Base-by-base conservation (phyloP, 2,329 filamentous ascomycete species). In the Pseudogymnoascus sp. region DNA sequence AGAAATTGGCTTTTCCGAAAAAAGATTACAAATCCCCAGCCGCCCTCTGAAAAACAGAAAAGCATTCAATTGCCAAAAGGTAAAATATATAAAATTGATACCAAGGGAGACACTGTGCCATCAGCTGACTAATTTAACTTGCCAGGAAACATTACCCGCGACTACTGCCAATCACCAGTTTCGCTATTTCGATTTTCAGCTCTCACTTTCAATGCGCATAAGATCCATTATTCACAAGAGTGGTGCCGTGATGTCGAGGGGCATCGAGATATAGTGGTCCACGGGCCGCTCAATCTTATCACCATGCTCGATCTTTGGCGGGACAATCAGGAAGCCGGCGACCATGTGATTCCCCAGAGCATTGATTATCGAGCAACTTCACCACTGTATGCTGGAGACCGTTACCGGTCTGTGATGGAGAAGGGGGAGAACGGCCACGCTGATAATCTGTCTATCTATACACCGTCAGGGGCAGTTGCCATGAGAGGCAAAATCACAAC, bases 161-260 rank as follows among this genome's bases (percentile, higher is more conserved):
- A 68, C 36, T 67, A 68, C 43, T 62, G 67, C 70, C 28, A 70
- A 68, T 1, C 65, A 61, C 64, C 65, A 38, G 47, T 64, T 66
- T 4, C 63, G 58, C 25, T 96, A 1, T 95, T 94, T 74, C 84
- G 89, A 16, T 96, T 92, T 77, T 92, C 88, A 0, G 90, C 90
- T 0, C 76, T 96, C 39, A 95, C 90, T 0, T 92, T 92, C 77
- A 96, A 96, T 70, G 89, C 85, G 0, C 92, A 96, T 73, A 86
- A 85, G 66, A 95, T 96, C 60, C 92, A 96, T 72, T 87, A 93
- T 67, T 89, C 92, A 87, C 94, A 63, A 63, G 2, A 65, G 63
- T 6, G 65, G 58, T 4, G 67, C 70, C 28, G 58, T 71, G 2
- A 64, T 77, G 2, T 78, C 78, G 1, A 69, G 72, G 85, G 86